phyloP scores from a whole-genome alignment of 1,284 basidiomycete species.

The Pseudozyma sp. region DNA sequence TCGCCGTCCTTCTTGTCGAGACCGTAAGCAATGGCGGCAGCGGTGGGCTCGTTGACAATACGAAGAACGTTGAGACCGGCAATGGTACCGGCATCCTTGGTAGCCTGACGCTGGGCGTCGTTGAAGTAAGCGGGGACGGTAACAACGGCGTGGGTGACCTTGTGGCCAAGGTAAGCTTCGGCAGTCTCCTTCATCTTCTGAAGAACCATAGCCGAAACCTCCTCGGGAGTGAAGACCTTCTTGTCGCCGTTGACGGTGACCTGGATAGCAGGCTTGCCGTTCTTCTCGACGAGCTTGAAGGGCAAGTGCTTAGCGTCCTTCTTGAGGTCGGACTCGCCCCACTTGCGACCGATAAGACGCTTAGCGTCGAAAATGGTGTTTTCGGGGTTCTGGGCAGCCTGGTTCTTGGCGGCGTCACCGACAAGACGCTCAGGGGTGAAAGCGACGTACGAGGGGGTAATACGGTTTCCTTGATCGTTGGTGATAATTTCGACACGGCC shows the following conservation, averaged over 20 bases:
- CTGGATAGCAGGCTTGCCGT: slow-evolving; percentile 68
- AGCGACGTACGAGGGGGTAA: slow-evolving; percentile 69
- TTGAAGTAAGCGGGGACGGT: slow-evolving; percentile 94
- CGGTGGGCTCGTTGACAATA: slow-evolving; percentile 99
- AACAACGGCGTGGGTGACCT: slow-evolving; percentile 95
- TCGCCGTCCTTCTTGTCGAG: slow-evolving; percentile 94
- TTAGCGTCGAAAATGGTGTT: slow-evolving; percentile 96
- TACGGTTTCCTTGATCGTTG: slow-evolving; percentile 71
- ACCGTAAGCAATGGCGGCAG: slow-evolving; percentile 94
- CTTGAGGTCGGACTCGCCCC: slow-evolving; percentile 72
- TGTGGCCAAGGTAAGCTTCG: slow-evolving; percentile 94
- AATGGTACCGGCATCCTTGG: slow-evolving; percentile 97
- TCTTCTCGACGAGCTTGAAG: slow-evolving; percentile 71
- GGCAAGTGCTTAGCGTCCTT: slow-evolving; percentile 68
- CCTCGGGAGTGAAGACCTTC: slow-evolving; percentile 76
- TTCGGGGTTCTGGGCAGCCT: slow-evolving; percentile 80
- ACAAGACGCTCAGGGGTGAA: slow-evolving; percentile 79
- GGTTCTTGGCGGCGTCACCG: slow-evolving; percentile 76
- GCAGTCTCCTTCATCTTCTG: slow-evolving; percentile 99
- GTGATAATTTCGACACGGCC: slow-evolving; percentile 69
- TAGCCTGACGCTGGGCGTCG: slow-evolving; percentile 98
- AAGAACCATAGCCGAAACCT: slow-evolving; percentile 93
- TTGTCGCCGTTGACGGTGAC: slow-evolving; percentile 62
- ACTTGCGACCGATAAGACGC: slow-evolving; percentile 82
- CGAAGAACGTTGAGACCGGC: slow-evolving; percentile 95